Percentiles rank a stretch among this genome's conserved stretches.
These are phyloP conservation scores for Penicillium daleae DNA, from an alignment of 495 filamentous ascomycete genomes.

Conservation along the genomic window DNA sequence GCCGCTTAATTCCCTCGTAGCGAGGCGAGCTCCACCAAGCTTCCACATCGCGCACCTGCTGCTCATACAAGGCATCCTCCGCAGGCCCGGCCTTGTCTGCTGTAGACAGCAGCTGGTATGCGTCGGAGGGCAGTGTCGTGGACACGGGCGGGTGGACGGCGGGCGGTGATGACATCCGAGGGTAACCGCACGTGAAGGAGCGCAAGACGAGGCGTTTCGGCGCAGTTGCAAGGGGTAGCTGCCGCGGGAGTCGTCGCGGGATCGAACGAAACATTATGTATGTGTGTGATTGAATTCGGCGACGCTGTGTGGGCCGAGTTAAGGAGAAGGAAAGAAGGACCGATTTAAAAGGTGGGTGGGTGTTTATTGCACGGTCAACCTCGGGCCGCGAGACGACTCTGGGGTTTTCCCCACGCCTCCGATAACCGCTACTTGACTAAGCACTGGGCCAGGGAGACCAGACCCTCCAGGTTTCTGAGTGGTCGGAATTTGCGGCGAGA, in stretches of 20 bases:
- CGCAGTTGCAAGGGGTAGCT: slow-evolving; percentile 25
- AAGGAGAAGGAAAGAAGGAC: slow-evolving; percentile 7
- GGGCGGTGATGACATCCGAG: slow-evolving; percentile 48
- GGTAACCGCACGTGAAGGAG: slow-evolving; percentile 49
- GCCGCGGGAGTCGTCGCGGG: slow-evolving; percentile 42
- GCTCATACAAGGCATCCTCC: slow-evolving; percentile 80
- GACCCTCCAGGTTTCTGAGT: background rate
- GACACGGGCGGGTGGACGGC: slow-evolving; percentile 60
- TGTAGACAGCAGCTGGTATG: slow-evolving; percentile 79
- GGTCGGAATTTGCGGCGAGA: slow-evolving; percentile 1
- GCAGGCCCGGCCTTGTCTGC: slow-evolving; percentile 70
- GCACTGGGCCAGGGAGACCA: background rate
- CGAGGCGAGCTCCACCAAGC: slow-evolving; percentile 85
- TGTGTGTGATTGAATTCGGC: background rate
- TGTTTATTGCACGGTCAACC: slow-evolving; percentile 15
- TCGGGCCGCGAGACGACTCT: slow-evolving; percentile 20
- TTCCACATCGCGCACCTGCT: slow-evolving; percentile 80
- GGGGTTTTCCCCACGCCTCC: slow-evolving; percentile 21
- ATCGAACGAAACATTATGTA: slow-evolving; percentile 43
- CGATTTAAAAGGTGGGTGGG: slow-evolving; percentile 1
- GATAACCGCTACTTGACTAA: slow-evolving; percentile 20
- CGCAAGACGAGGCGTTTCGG: slow-evolving; percentile 36
- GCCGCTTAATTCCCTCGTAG: slow-evolving; percentile 85
- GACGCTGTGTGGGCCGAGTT: background rate
- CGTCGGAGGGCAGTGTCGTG: slow-evolving; percentile 63